Evolutionary conservation across 164 flowering plant species (phyloP).

Genomic region (Paratinospora sagittata): DNA sequence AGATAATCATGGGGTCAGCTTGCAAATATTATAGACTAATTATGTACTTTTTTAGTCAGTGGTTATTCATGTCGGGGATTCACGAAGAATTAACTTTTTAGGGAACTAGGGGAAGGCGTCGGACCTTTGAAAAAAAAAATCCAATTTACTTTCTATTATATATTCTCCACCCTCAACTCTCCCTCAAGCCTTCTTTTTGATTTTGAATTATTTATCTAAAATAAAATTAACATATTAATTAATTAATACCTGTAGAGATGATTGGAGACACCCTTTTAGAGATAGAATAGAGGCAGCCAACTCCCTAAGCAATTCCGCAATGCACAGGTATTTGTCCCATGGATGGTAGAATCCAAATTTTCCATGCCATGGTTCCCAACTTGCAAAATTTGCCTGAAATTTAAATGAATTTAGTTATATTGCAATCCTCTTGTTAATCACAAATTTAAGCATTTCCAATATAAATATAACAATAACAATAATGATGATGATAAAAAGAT

Average conservation of each 20-base stretch:
- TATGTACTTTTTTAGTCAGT: too few species aligned
- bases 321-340: constrained; percentile 56
- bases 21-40: too few species aligned
- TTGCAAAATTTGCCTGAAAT: constrained; percentile 72
- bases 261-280: constrained; percentile 39
- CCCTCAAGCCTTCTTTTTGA: not conserved
- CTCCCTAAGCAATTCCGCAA: constrained; percentile 62
- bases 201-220: not conserved
- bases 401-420: not conserved
- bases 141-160: too few species aligned
- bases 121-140: too few species aligned
- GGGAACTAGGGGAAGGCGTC: too few species aligned
- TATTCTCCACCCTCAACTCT: too few species aligned
- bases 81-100: too few species aligned
- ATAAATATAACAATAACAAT: too few species aligned
- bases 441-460: not conserved
- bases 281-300: constrained; percentile 41
- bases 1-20: not conserved
- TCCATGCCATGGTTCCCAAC: constrained; percentile 95
- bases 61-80: too few species aligned
- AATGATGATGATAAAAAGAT: too few species aligned
- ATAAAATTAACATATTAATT: not conserved
- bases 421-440: not conserved
- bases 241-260: constrained; percentile 44
- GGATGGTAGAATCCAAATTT: constrained; percentile 60